phyloP scores from a whole-genome alignment of 2,329 filamentous ascomycete species.

The Colletotrichum ledebouriae region DNA sequence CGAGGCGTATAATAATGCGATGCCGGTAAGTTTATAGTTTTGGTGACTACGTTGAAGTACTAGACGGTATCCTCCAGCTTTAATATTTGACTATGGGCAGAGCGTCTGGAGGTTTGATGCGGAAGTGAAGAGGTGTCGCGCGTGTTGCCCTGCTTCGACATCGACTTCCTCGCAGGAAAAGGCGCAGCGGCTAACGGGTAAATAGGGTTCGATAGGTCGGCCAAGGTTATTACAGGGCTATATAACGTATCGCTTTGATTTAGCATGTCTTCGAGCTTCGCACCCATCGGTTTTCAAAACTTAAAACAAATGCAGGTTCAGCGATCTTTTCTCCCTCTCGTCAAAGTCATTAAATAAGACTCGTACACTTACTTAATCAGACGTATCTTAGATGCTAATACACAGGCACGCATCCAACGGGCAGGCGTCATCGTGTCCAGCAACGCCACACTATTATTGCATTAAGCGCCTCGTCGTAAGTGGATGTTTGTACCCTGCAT shows the following conservation, averaged over 20 bases:
- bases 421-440: neutral
- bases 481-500: neutral
- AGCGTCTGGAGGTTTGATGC: neutral
- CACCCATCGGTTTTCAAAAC: neutral
- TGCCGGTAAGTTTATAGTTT: neutral
- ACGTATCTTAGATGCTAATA: neutral
- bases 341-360: neutral
- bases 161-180: neutral
- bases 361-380: neutral
- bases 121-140: neutral
- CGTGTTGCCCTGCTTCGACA: neutral
- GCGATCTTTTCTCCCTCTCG: neutral
- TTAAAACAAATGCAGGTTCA: neutral
- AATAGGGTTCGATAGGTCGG: neutral
- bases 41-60: neutral
- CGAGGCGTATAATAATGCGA: neutral
- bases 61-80: neutral
- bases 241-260: neutral
- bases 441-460: neutral
- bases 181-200: neutral
- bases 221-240: neutral
- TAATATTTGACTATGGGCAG: neutral
- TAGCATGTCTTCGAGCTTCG: neutral
- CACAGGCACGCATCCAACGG: neutral
- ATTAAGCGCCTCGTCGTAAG: neutral